These are phyloP conservation scores for Leptomonas seymouri DNA, from an alignment of 208 protist genomes.

Conservation along the genomic window DNA sequence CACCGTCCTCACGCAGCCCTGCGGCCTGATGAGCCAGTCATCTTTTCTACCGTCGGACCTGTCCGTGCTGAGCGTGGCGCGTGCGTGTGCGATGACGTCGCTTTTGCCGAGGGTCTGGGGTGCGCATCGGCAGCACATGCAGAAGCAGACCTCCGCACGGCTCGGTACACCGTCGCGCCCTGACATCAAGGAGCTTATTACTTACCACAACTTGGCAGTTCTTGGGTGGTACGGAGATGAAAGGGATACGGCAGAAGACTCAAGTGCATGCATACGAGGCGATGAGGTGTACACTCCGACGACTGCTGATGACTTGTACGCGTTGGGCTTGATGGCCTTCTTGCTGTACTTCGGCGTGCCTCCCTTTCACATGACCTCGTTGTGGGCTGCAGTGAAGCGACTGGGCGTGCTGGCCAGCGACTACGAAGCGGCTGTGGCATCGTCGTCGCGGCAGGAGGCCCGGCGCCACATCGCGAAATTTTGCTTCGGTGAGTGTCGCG, in stretches of 20 bases:
- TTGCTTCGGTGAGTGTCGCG: slow-evolving; percentile 26
- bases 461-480: slow-evolving; percentile 25
- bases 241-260: neutral
- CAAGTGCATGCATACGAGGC: neutral
- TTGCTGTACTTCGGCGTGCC: slow-evolving; percentile 60
- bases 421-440: slow-evolving; percentile 22
- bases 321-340: slow-evolving; percentile 64
- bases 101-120: slow-evolving; percentile 29
- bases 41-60: slow-evolving; percentile 24
- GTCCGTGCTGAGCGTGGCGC: slow-evolving; percentile 32
- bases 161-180: slow-evolving; percentile 20
- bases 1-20: slow-evolving; percentile 55
- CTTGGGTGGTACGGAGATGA: slow-evolving; percentile 14
- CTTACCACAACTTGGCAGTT: slow-evolving; percentile 29
- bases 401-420: slow-evolving; percentile 23
- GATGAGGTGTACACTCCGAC: slow-evolving; percentile 19
- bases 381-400: slow-evolving; percentile 44
- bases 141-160: slow-evolving; percentile 9
- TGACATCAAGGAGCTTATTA: slow-evolving; percentile 32
- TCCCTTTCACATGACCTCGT: slow-evolving; percentile 44
- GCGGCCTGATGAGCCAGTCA: slow-evolving; percentile 48
- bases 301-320: slow-evolving; percentile 73
- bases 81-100: slow-evolving; percentile 28
- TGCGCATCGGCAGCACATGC: slow-evolving; percentile 6
- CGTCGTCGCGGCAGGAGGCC: slow-evolving; percentile 17